A percentile compares a stretch with the other conserved stretches of the same genome.
Evolutionary conservation across 1,284 basidiomycete genomes (phyloP).

Genomic region (Tetrapyrgos nigripes): DNA sequence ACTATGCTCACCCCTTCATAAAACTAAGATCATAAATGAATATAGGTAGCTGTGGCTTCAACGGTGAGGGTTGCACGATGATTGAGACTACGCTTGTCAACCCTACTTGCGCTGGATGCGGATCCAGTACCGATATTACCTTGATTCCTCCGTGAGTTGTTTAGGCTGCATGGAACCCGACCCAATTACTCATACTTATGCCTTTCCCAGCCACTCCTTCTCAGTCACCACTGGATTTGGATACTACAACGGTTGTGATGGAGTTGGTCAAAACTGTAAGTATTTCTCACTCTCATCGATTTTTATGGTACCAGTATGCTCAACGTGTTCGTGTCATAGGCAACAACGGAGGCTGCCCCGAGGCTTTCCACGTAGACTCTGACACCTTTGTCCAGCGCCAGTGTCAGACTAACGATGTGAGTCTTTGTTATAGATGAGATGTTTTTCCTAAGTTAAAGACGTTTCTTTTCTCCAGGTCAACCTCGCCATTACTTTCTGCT

Average conservation of each 20-base stretch:
- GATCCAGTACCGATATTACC: slow-evolving; percentile 10
- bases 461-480: background rate
- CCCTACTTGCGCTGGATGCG: slow-evolving; percentile 8
- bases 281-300: background rate
- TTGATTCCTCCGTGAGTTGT: slow-evolving; percentile 11
- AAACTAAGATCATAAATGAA: background rate
- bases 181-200: background rate
- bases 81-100: slow-evolving; percentile 9
- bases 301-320: background rate
- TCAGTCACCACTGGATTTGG: slow-evolving; percentile 4
- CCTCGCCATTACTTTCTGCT: slow-evolving; percentile 3
- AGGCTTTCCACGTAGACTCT: slow-evolving; percentile 5
- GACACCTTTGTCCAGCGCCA: slow-evolving; percentile 9
- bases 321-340: background rate
- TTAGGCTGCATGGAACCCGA: background rate
- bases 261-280: slow-evolving; percentile 9
- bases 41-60: slow-evolving; percentile 6
- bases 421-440: background rate
- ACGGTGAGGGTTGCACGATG: slow-evolving; percentile 10
- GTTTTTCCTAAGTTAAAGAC: background rate
- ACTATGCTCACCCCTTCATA: background rate
- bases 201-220: background rate
- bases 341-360: background rate
- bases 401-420: slow-evolving; percentile 10
- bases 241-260: slow-evolving; percentile 9